Conservation (phyloP, 2,329 filamentous ascomycete species). For the Diplodia scrobiculata region DNA sequence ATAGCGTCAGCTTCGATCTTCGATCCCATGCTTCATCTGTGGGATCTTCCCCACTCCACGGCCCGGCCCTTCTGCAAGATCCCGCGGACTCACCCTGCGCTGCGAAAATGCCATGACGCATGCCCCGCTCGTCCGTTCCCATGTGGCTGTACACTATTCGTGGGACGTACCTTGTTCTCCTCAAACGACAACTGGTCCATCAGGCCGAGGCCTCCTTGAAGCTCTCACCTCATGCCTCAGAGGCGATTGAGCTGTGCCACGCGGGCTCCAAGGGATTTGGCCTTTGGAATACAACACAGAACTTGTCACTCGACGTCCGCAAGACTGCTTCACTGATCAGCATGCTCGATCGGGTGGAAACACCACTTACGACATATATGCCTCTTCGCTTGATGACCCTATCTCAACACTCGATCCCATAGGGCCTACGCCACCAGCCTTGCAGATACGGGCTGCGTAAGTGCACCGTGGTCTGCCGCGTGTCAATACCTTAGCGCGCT, state of each 20-base stretch:
- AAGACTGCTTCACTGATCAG: background rate
- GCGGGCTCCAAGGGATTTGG: too few species aligned
- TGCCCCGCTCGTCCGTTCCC: background rate
- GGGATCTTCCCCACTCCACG: background rate
- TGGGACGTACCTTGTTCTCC: background rate
- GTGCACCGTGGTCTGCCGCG: background rate
- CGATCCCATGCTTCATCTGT: too few species aligned
- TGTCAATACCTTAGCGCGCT: background rate
- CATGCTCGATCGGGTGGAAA: too few species aligned
- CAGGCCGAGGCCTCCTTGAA: too few species aligned
- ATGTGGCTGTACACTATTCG: background rate
- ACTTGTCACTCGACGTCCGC: too few species aligned
- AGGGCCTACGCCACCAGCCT: background rate
- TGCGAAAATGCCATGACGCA: constrained; percentile 6
- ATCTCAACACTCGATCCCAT: background rate
- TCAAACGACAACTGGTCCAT: background rate
- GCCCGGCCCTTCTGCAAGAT: constrained; percentile 24
- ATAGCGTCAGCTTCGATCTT: background rate
- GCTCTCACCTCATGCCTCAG: too few species aligned
- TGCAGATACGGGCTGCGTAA: background rate
- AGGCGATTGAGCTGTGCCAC: too few species aligned
- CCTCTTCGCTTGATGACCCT: too few species aligned
- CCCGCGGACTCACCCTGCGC: background rate
- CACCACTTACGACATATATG: background rate
- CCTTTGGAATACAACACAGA: too few species aligned